These are phyloP conservation scores for Xylariaceae sp. DNA, from an alignment of 2,329 filamentous ascomycete genomes.

Conservation along the genomic window DNA sequence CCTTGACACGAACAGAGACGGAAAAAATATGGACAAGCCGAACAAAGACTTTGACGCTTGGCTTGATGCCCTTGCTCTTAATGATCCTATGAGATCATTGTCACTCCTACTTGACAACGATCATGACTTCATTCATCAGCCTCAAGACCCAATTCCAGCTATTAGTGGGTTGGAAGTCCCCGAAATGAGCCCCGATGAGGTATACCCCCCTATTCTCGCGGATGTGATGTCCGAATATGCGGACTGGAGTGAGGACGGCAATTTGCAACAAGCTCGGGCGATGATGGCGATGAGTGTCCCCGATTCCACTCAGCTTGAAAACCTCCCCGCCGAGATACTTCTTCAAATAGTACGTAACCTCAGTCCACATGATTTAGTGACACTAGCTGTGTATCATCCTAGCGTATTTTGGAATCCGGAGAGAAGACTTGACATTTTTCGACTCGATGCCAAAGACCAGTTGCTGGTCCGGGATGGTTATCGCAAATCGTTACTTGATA, in stretches of 20 bases:
- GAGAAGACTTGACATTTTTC: not conserved
- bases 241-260: too few species aligned
- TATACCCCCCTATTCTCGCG: too few species aligned
- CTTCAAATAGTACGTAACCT: not conserved
- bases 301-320: not conserved
- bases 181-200: too few species aligned
- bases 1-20: too few species aligned
- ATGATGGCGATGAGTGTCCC: not conserved
- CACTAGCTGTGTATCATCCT: not conserved
- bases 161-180: too few species aligned
- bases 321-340: not conserved
- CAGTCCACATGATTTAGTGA: not conserved
- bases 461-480: not conserved
- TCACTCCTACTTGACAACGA: not conserved
- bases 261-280: not conserved
- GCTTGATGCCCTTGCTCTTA: not conserved
- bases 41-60: too few species aligned
- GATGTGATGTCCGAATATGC: too few species aligned
- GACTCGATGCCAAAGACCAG: not conserved
- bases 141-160: not conserved
- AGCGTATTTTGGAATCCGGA: not conserved
- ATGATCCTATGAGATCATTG: not conserved
- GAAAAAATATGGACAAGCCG: too few species aligned
- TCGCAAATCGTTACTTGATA: not conserved
- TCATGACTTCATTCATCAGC: not conserved